Base-by-base conservation (phyloP, 192 early-diverging fungal genomes). In the Gaertneriomyces semiglobifer region DNA sequence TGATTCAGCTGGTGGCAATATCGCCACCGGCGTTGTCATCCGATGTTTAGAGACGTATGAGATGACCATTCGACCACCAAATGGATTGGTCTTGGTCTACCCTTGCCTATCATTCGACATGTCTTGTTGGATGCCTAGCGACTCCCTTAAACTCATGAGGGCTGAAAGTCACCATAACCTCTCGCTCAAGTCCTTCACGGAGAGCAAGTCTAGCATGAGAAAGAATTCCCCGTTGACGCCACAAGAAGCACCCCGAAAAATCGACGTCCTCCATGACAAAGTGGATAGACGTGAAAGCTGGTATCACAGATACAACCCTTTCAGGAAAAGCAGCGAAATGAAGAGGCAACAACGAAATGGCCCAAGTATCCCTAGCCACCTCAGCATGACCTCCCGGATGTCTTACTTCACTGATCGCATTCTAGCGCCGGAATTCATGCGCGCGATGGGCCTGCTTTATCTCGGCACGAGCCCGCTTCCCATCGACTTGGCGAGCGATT, bases 1-100 rank as follows among this genome's bases (percentile, higher is more conserved):
- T 59, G 96, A 98, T 69, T 96, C 93, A 48, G 96, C 96, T 90
- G 95, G 95, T n/a, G 95, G 92, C 39, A 98, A 96, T 65, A 73
- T 98, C 18, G 81, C 85, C 3, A 77, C 91, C 4, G 82, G 89
- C 0, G 81, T 92, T 3, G 88, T 88, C 51, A 83, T 92, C 68
- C 90, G 92, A 62, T 87, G 89, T 56, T 76, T 95, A 39, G 91
- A 92, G 64, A 68, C 70, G 8, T 72, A 77, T 10, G 78, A 74
- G 42, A 77, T 67, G 42, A 70, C 60, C 2, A 71, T 96, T 25
- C 88, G 85, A 1, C 61, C 75, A 25, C 95, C 95, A 7, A 77
- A 74, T 6, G 92, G 88, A 7, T 65, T 98, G 9, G 70, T 98
- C 14, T 79, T 95, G 59, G 84, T 92, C n/a, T 97, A 97, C 68